Evolutionary conservation across 306 rosid species (phyloP).

Genomic region (Delonix regia): DNA sequence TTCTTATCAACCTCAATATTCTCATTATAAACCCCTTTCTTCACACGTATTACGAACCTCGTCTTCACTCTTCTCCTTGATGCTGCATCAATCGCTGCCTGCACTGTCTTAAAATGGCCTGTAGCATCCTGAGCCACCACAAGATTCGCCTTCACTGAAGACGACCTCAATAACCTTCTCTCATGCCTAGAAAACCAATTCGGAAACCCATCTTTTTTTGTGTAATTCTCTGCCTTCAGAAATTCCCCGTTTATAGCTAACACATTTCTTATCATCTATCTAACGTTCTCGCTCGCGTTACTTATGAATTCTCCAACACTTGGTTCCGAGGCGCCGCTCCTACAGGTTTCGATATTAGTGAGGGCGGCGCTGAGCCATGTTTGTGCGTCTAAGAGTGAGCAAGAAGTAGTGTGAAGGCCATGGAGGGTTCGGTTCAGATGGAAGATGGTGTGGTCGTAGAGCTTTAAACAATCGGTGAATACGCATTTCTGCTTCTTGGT

Average conservation of each 20-base stretch:
- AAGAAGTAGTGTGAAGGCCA: slow-evolving; percentile 21
- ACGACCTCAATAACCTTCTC: slow-evolving; percentile 37
- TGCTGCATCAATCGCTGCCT: slow-evolving; percentile 68
- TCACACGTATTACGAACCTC: slow-evolving; percentile 64
- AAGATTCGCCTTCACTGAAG: slow-evolving; percentile 44
- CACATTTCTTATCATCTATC: slow-evolving; percentile 69
- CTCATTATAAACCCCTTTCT: slow-evolving; percentile 76
- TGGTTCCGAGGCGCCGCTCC: slow-evolving; percentile 48
- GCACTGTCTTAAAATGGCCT: slow-evolving; percentile 66
- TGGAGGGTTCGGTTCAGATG: slow-evolving; percentile 69
- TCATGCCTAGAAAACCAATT: slow-evolving; percentile 57
- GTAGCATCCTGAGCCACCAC: slow-evolving; percentile 89
- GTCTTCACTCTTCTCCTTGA: slow-evolving; percentile 48
- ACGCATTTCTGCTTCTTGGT: slow-evolving; percentile 45
- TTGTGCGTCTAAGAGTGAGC: slow-evolving; percentile 65
- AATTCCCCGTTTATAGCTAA: slow-evolving; percentile 60
- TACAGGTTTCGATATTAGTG: slow-evolving; percentile 68
- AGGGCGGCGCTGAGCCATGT: slow-evolving; percentile 91
- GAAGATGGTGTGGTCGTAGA: slow-evolving; percentile 54
- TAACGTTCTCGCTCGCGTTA: slow-evolving; percentile 43
- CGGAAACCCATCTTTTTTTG: slow-evolving; percentile 43
- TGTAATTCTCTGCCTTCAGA: slow-evolving; percentile 1
- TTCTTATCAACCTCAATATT: slow-evolving; percentile 63
- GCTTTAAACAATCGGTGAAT: slow-evolving; percentile 64
- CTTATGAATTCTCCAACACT: slow-evolving; percentile 52